Conservation (phyloP, 352 stramenopile species). For the Phytophthora ramorum region DNA sequence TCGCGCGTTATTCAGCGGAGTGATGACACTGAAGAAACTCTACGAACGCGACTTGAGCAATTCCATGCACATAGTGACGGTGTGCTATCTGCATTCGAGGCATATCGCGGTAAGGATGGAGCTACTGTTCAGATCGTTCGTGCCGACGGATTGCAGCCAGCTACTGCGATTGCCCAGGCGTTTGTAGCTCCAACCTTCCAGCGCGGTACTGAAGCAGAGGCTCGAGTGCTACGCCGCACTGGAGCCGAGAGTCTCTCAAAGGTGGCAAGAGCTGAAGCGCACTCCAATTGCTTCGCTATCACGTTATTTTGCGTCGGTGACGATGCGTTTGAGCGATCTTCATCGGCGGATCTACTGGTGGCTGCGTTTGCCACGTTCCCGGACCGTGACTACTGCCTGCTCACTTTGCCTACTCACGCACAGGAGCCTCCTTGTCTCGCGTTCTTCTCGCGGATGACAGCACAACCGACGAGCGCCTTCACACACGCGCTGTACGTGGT, state of each 20-base stretch:
- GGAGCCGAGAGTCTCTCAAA: slow-evolving; percentile 35
- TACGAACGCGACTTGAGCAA: slow-evolving; percentile 88
- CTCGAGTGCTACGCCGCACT: slow-evolving; percentile 29
- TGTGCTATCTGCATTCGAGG: slow-evolving; percentile 58
- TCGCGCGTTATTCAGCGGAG: slow-evolving; percentile 81
- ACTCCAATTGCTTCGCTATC: slow-evolving; percentile 65
- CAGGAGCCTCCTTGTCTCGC: slow-evolving; percentile 55
- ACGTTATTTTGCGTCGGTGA: slow-evolving; percentile 69
- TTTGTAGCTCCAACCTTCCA: slow-evolving; percentile 65
- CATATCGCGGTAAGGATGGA: slow-evolving; percentile 16
- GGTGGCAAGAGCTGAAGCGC: slow-evolving; percentile 46
- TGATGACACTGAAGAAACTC: slow-evolving; percentile 94
- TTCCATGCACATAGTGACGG: slow-evolving; percentile 82
- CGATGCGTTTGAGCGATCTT: slow-evolving; percentile 48
- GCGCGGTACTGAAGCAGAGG: slow-evolving; percentile 47
- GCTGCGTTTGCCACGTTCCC: slow-evolving; percentile 63
- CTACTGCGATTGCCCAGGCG: slow-evolving; percentile 42
- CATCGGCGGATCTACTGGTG: slow-evolving; percentile 51
- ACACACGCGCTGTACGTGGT: slow-evolving; percentile 66
- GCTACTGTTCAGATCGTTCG: slow-evolving; percentile 54
- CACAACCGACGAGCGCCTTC: slow-evolving; percentile 56
- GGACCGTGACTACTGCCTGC: slow-evolving; percentile 58
- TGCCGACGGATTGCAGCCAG: slow-evolving; percentile 63
- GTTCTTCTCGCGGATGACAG: slow-evolving; percentile 50
- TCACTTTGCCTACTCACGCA: slow-evolving; percentile 60